These are phyloP conservation scores for Pisolithus microcarpus DNA, from an alignment of 768 basidiomycete genomes.

Conservation along the genomic window DNA sequence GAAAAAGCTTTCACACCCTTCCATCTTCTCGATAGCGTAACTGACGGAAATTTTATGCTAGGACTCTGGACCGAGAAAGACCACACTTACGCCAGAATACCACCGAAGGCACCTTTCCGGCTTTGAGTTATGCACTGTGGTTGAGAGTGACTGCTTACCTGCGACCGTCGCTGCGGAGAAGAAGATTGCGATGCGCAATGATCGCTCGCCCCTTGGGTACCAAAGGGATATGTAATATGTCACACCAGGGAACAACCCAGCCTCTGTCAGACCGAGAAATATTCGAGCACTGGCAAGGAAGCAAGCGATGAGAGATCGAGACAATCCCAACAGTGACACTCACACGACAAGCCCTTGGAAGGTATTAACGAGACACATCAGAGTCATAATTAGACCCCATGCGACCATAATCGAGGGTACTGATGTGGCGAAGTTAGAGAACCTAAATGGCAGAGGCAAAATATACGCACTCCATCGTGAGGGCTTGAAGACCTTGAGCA, in stretches of 20 bases:
- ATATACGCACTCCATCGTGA: conserved; percentile 30
- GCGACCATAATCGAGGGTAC: conserved; percentile 34
- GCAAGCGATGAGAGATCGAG: background rate
- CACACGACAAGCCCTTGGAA: conserved; percentile 26
- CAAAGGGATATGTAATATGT: conserved; percentile 47
- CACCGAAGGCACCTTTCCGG: conserved; percentile 36
- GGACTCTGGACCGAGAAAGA: background rate
- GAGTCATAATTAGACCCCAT: conserved; percentile 34
- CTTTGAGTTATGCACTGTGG: background rate
- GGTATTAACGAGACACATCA: conserved; percentile 33
- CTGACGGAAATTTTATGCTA: conserved; percentile 12
- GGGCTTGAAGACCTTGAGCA: conserved; percentile 29
- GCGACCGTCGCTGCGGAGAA: conserved; percentile 55
- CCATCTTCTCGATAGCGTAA: conserved; percentile 28
- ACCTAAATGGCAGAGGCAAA: background rate
- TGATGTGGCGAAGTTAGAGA: conserved; percentile 16
- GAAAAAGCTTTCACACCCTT: conserved; percentile 24
- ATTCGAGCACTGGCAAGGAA: conserved; percentile 26
- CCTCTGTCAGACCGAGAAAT: conserved; percentile 43
- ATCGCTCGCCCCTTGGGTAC: conserved; percentile 55
- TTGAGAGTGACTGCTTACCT: conserved; percentile 20
- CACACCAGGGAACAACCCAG: conserved; percentile 37
- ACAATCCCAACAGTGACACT: conserved; percentile 6
- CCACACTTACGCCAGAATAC: conserved; percentile 36
- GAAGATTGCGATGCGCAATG: conserved; percentile 53